phyloP scores from a whole-genome alignment of 331 rosid species.

The Acacia concinna region DNA sequence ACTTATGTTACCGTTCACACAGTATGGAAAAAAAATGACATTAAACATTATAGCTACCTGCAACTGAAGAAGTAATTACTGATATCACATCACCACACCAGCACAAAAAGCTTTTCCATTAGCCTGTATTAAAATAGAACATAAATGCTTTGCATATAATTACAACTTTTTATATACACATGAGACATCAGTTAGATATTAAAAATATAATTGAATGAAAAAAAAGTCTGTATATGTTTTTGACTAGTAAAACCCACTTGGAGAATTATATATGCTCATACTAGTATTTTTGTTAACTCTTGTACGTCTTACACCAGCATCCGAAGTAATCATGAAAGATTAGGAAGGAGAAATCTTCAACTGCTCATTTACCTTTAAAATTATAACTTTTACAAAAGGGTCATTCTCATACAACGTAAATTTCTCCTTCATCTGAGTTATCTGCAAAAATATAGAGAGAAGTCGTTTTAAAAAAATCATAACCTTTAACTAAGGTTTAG shows the following conservation, averaged over 20 bases:
- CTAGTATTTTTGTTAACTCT: background rate
- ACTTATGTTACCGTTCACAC: background rate
- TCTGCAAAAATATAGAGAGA: conserved; percentile 12
- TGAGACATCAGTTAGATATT: background rate
- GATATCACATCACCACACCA: conserved; percentile 35
- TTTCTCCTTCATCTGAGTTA: conserved; percentile 1
- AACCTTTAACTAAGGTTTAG: background rate
- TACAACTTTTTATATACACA: background rate
- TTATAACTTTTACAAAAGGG: conserved; percentile 22
- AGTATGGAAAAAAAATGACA: background rate
- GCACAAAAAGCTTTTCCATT: conserved; percentile 39
- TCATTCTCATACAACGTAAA: conserved; percentile 30
- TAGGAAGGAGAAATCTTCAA: background rate
- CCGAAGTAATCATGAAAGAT: background rate
- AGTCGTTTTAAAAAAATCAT: background rate
- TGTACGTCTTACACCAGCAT: background rate
- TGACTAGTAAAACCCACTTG: background rate
- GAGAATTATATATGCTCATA: background rate
- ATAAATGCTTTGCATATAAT: background rate
- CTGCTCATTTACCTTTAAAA: conserved; percentile 30
- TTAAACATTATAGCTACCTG: conserved; percentile 7
- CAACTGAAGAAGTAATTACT: conserved; percentile 3
- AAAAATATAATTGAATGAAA: background rate
- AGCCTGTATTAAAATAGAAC: background rate
- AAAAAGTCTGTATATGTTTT: background rate